Percentiles rank a stretch among this genome's conserved stretches.
Conservation (phyloP, 1,139 yeast genomes). For the Scheffersomyces insectosa region DNA sequence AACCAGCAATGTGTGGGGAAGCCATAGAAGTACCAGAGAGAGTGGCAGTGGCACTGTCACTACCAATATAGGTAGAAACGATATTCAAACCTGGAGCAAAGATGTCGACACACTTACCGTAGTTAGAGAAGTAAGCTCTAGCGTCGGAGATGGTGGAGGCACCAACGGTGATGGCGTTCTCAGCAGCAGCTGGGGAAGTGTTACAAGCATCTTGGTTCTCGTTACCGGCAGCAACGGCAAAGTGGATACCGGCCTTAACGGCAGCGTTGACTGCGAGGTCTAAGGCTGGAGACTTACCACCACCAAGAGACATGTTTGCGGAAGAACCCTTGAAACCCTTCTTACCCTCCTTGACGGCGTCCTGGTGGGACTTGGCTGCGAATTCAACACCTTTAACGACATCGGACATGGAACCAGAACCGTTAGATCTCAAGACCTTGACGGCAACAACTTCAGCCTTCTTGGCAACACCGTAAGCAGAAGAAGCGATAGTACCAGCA, state of each 20-base stretch:
- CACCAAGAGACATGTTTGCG: slow-evolving; percentile 90
- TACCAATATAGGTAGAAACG: slow-evolving; percentile 84
- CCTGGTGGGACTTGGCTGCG: slow-evolving; percentile 66
- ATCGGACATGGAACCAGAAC: slow-evolving; percentile 80
- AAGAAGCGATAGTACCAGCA: slow-evolving; percentile 82
- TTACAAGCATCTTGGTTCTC: slow-evolving; percentile 84
- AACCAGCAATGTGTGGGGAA: slow-evolving; percentile 94
- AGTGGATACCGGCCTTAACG: slow-evolving; percentile 74
- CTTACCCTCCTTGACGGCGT: slow-evolving; percentile 54
- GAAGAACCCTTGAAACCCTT: slow-evolving; percentile 81
- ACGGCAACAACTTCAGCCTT: slow-evolving; percentile 74
- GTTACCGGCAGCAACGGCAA: slow-evolving; percentile 90
- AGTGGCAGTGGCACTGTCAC: slow-evolving; percentile 80
- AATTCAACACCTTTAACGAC: slow-evolving; percentile 80
- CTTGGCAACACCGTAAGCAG: slow-evolving; percentile 77
- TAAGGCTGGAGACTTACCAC: slow-evolving; percentile 80
- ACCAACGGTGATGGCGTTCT: slow-evolving; percentile 76
- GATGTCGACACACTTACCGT: slow-evolving; percentile 81
- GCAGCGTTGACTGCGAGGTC: slow-evolving; percentile 86
- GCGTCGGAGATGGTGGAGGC: slow-evolving; percentile 75
- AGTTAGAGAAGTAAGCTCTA: slow-evolving; percentile 80
- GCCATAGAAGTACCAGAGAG: slow-evolving; percentile 99
- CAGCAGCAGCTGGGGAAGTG: slow-evolving; percentile 80
- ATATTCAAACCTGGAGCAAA: slow-evolving; percentile 85
- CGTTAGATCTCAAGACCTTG: slow-evolving; percentile 73